These are phyloP conservation scores for Pseudomassariella vexata DNA, from an alignment of 2,329 filamentous ascomycete species.

Conservation along the genomic window DNA sequence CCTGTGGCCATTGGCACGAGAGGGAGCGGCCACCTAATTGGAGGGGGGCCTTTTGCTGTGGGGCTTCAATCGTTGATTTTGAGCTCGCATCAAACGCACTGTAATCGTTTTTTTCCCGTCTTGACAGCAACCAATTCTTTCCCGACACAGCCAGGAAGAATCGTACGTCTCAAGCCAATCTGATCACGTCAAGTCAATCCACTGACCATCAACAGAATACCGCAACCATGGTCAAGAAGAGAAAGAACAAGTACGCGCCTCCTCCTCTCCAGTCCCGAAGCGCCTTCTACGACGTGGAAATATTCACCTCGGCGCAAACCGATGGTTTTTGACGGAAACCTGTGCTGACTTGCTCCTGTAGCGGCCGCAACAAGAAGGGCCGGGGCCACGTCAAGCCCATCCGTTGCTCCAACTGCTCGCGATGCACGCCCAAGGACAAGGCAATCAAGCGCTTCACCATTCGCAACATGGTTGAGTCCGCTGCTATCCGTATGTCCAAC, in stretches of 20 bases:
- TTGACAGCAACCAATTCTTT: too few species aligned
- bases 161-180: background rate
- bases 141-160: slow-evolving; percentile 6
- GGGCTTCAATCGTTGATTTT: background rate
- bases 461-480: slow-evolving; percentile 99
- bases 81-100: background rate
- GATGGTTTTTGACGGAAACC: background rate
- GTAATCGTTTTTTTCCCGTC: slow-evolving; percentile 1
- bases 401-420: slow-evolving; percentile 67
- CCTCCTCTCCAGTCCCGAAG: slow-evolving; percentile 2
- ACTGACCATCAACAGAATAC: slow-evolving; percentile 23
- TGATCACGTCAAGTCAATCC: background rate
- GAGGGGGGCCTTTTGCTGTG: too few species aligned
- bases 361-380: slow-evolving; percentile 99
- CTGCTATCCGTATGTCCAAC: slow-evolving; percentile 86
- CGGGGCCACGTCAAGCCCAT: slow-evolving; percentile 99
- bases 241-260: slow-evolving; percentile 57
- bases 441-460: slow-evolving; percentile 99
- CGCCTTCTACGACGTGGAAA: slow-evolving; percentile 2
- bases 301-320: slow-evolving; percentile 5
- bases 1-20: too few species aligned
- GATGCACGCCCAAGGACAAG: slow-evolving; percentile 98
- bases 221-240: slow-evolving; percentile 67
- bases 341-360: slow-evolving; percentile 31
- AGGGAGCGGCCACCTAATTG: too few species aligned